A percentile compares a stretch with the other conserved stretches of the same genome.
These are phyloP conservation scores for Leptographium wingfieldii DNA, from an alignment of 2,329 filamentous ascomycete species.

Conservation along the genomic window DNA sequence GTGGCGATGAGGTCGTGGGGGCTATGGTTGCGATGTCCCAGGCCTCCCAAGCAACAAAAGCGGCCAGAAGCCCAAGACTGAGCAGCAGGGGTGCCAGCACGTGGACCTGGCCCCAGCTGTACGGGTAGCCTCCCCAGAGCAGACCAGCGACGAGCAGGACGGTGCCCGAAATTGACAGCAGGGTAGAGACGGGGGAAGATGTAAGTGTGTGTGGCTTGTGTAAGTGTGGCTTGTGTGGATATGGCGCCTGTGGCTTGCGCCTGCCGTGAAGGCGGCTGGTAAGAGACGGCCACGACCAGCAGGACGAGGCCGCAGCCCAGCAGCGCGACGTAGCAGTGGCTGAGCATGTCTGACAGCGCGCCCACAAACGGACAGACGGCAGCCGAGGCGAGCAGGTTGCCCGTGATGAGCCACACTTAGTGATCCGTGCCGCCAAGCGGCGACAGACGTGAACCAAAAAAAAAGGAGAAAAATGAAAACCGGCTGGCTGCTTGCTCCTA, in stretches of 20 bases:
- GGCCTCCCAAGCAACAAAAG: conserved; percentile 44
- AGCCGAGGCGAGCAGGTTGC: conserved; percentile 42
- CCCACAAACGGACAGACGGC: conserved; percentile 53
- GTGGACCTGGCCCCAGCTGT: conserved; percentile 26
- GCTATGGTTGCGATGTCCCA: conserved; percentile 34
- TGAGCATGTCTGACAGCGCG: conserved; percentile 49
- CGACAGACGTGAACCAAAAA: background rate
- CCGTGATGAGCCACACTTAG: conserved; percentile 48
- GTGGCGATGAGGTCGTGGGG: conserved; percentile 51
- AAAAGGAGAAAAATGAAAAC: background rate
- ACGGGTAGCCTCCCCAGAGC: conserved; percentile 25
- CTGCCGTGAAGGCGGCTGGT: conserved; percentile 37
- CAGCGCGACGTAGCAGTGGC: conserved; percentile 46
- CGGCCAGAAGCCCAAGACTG: conserved; percentile 32
- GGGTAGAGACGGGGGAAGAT: conserved; percentile 30
- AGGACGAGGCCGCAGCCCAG: conserved; percentile 40
- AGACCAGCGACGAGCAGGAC: conserved; percentile 37
- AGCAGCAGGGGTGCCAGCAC: conserved; percentile 37
- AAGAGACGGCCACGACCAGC: conserved; percentile 36
- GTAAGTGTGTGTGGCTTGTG: conserved; percentile 5
- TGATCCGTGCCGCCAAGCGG: conserved; percentile 47
- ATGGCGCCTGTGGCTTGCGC: conserved; percentile 5
- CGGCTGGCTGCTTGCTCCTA: background rate
- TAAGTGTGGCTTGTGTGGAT: background rate
- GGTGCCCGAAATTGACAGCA: conserved; percentile 35